phyloP scores from a whole-genome alignment of 2,329 filamentous ascomycete genomes.

The Pestalotiopsis sp. region DNA sequence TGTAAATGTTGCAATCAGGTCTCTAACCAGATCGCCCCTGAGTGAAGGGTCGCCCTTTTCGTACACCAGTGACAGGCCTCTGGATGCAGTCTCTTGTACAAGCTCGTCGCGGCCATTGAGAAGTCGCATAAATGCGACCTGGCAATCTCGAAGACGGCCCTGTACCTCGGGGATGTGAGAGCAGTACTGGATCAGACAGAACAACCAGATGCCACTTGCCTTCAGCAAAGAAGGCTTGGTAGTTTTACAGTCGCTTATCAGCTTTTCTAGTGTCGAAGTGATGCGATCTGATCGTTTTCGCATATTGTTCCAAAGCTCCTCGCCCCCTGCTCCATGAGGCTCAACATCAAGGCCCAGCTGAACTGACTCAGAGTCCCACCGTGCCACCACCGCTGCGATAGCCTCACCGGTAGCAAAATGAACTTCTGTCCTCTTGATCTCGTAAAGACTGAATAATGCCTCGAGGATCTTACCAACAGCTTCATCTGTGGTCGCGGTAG shows the following conservation, averaged over 20 bases:
- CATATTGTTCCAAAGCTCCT: constrained; percentile 30
- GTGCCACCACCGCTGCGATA: constrained; percentile 73
- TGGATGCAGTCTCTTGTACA: constrained; percentile 92
- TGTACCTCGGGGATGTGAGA: constrained; percentile 78
- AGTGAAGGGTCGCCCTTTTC: constrained; percentile 84
- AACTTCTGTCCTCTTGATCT: constrained; percentile 82
- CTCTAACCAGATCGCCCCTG: constrained; percentile 81
- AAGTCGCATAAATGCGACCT: constrained; percentile 85
- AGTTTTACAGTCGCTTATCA: constrained; percentile 76
- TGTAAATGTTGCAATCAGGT: constrained; percentile 88
- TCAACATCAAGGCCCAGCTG: constrained; percentile 78
- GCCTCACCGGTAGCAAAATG: constrained; percentile 93
- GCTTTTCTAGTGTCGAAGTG: constrained; percentile 65
- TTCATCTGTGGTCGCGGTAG: constrained; percentile 39
- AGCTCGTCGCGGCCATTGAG: constrained; percentile 89
- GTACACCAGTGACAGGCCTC: constrained; percentile 90
- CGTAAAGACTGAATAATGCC: constrained; percentile 75
- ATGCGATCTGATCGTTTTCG: constrained; percentile 45
- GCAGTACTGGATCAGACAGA: constrained; percentile 89
- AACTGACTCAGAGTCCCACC: constrained; percentile 84
- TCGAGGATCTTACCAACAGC: constrained; percentile 61
- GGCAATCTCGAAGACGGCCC: constrained; percentile 73
- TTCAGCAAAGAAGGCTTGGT: constrained; percentile 90
- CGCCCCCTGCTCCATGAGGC: constrained; percentile 39
- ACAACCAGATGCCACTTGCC: constrained; percentile 92